phyloP scores from a whole-genome alignment of 169 alveolate genomes.

The Cryptosporidium xiaoi region DNA sequence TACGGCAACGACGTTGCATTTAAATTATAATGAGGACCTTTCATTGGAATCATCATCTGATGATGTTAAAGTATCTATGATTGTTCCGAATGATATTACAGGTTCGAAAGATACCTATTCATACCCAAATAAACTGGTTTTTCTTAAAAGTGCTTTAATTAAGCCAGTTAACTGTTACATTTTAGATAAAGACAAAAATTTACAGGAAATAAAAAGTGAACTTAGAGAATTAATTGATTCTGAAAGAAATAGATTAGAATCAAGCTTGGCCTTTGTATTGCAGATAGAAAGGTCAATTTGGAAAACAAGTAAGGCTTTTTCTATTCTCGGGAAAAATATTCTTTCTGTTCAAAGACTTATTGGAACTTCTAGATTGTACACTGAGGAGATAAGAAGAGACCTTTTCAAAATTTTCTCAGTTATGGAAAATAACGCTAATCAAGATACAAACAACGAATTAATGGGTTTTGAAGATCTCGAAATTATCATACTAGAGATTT shows the following conservation, averaged over 20 bases:
- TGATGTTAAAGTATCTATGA: not conserved
- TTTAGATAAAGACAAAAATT: constrained; percentile 9
- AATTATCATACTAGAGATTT: constrained; percentile 24
- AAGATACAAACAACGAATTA: not conserved
- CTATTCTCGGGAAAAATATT: constrained; percentile 30
- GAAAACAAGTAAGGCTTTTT: constrained; percentile 41
- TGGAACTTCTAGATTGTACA: constrained; percentile 36
- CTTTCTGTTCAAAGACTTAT: constrained; percentile 21
- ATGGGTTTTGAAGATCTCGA: constrained; percentile 16
- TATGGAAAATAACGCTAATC: not conserved
- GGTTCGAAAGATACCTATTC: not conserved
- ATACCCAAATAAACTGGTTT: constrained; percentile 39
- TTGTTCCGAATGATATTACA: not conserved
- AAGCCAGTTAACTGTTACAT: constrained; percentile 32
- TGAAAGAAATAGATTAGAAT: constrained; percentile 56
- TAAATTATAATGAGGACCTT: not conserved
- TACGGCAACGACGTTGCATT: not conserved
- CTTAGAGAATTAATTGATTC: constrained; percentile 38
- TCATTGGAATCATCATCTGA: constrained; percentile 4
- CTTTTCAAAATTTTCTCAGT: constrained; percentile 15
- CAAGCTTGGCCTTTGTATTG: constrained; percentile 39
- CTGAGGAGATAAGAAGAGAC: constrained; percentile 56
- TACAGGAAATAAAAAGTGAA: constrained; percentile 3
- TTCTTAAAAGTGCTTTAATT: constrained; percentile 30
- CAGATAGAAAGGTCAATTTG: constrained; percentile 46